A percentile compares a stretch with the other conserved stretches of the same genome.
phyloP scores from a whole-genome alignment of 306 rosid species.

The Betula pendula region DNA sequence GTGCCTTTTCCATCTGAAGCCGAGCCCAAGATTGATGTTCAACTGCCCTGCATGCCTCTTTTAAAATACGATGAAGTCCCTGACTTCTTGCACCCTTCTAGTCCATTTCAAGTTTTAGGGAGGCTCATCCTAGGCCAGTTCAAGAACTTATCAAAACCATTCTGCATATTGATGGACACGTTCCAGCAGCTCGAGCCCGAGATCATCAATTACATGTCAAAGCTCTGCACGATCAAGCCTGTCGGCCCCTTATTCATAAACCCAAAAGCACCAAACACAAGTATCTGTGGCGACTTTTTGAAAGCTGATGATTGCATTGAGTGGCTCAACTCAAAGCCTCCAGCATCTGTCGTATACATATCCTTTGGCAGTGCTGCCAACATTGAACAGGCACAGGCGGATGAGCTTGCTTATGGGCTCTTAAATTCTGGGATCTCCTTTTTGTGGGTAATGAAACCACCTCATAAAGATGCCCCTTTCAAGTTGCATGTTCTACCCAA shows the following conservation, averaged over 20 bases:
- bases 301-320: slow-evolving; percentile 50
- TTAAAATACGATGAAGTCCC: slow-evolving; percentile 59
- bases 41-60: slow-evolving; percentile 35
- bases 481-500: slow-evolving; percentile 38
- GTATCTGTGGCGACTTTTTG: slow-evolving; percentile 48
- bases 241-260: slow-evolving; percentile 63
- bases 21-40: slow-evolving; percentile 46
- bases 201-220: slow-evolving; percentile 28
- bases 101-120: slow-evolving; percentile 22
- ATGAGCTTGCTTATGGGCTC: slow-evolving; percentile 62
- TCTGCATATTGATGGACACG: slow-evolving; percentile 54
- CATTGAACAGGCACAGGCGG: slow-evolving; percentile 49
- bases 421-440: slow-evolving; percentile 43
- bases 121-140: slow-evolving; percentile 44
- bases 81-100: slow-evolving; percentile 47
- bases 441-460: slow-evolving; percentile 66
- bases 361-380: slow-evolving; percentile 63
- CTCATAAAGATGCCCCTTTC: not conserved
- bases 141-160: slow-evolving; percentile 36
- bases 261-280: slow-evolving; percentile 9
- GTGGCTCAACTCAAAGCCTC: slow-evolving; percentile 54
- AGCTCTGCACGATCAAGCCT: slow-evolving; percentile 22
- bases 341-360: slow-evolving; percentile 57
- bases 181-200: slow-evolving; percentile 59
- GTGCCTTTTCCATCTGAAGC: slow-evolving; percentile 49